phyloP scores from a whole-genome alignment of 495 filamentous ascomycete species.

The Melanomma pulvis-pyrius region DNA sequence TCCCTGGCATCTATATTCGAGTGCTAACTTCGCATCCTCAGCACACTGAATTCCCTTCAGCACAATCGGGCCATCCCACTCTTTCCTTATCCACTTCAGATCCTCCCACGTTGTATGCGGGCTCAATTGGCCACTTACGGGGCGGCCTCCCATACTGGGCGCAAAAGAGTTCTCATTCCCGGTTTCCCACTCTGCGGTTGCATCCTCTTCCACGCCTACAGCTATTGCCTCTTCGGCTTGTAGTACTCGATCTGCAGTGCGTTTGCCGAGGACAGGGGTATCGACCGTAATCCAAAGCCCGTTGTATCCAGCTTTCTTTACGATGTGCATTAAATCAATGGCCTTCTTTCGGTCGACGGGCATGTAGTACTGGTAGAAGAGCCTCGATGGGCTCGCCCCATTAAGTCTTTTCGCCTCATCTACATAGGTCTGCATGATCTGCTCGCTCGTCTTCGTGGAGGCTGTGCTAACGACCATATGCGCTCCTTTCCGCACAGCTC shows the following conservation, averaged over 20 bases:
- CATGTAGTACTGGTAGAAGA: slow-evolving; percentile 39
- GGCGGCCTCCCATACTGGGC: slow-evolving; percentile 15
- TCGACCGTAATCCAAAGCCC: slow-evolving; percentile 47
- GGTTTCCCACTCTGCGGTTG: slow-evolving; percentile 22
- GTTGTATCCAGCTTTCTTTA: slow-evolving; percentile 34
- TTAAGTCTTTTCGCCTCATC: slow-evolving; percentile 12
- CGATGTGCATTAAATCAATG: slow-evolving; percentile 22
- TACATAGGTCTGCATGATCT: slow-evolving; percentile 16
- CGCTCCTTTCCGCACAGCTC: slow-evolving; percentile 25
- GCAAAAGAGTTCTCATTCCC: slow-evolving; percentile 23
- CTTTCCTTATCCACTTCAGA: slow-evolving; percentile 29
- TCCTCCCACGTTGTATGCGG: slow-evolving; percentile 31
- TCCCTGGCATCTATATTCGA: slow-evolving; percentile 20
- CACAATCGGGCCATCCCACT: slow-evolving; percentile 32
- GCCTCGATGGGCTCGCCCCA: slow-evolving; percentile 13
- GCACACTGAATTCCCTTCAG: slow-evolving; percentile 32
- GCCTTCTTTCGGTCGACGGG: slow-evolving; percentile 22
- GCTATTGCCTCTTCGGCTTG: slow-evolving; percentile 35
- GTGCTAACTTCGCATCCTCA: slow-evolving; percentile 30
- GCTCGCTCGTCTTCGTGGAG: slow-evolving; percentile 1
- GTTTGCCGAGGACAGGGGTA: slow-evolving; percentile 43
- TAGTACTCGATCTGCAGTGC: slow-evolving; percentile 45
- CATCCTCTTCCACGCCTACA: slow-evolving; percentile 24
- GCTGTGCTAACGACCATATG: slow-evolving; percentile 29
- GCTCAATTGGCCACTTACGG: slow-evolving; percentile 15